Base-by-base conservation (phyloP, 306 rosid species). In the Medicago arabica region DNA sequence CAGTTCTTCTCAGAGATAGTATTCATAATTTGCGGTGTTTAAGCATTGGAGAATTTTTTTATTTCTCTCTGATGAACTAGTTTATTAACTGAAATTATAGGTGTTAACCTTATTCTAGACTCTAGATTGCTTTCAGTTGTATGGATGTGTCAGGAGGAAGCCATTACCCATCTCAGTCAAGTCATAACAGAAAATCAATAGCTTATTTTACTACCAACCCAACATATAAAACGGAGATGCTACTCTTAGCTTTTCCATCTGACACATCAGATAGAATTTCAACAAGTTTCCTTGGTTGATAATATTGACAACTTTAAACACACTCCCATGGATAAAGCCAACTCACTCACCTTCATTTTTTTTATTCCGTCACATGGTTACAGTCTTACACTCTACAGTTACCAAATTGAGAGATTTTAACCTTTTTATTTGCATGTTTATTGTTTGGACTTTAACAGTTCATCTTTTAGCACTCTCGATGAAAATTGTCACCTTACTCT, bases 261-360 rank as follows among this genome's bases (percentile, higher is more conserved):
- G 65, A 41, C 13, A 25, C 67, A 34, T 34, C 43, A n/a, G 59
- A n/a, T 67, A 66, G 34, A 76, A 54, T 21, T 16, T 67, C n/a
- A 54, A 23, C 47, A 39, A 16, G 58, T 51, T 51, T 16, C 23
- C 23, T n/a, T 51, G 8, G n/a, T 3, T 51, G 63, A 53, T 39
- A 14, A 19, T 44, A 51, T 38, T 44, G 17, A 53, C 62, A 15
- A 4, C 13, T 47, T 47, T 47, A 14, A 14, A 13, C 21, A 13
- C 21, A 16, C 23, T 51, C 12, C 17, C 12, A 16, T 16, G 2
- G 7, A 51, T 51, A 3, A 2, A 51, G 57, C 4, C 10, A 51
- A 1, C 1, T 7, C 0, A 1, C 1, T 7, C 0, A 6, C 3
- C 38, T 7, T 34, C 38, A 34, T 5, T 34, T 23, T 23, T 23